A percentile compares a stretch with the other conserved stretches of the same genome.
phyloP scores from a whole-genome alignment of 495 filamentous ascomycete species.

The Hypoxylon lienhwacheense region DNA sequence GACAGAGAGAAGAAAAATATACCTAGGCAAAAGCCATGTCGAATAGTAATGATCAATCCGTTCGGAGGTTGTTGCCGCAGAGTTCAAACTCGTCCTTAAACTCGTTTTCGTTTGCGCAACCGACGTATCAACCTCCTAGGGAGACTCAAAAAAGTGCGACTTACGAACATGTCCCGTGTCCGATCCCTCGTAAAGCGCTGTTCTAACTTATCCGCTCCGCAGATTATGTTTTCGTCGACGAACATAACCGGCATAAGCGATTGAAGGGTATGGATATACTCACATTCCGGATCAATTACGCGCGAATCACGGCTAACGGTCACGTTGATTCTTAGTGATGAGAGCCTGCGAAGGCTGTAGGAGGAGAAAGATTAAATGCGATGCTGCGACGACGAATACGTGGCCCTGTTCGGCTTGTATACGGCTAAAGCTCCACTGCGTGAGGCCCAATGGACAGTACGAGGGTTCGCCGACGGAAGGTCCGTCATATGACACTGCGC shows the following conservation, averaged over 20 bases:
- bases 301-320: slow-evolving; percentile 13
- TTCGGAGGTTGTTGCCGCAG: slow-evolving; percentile 61
- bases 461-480: slow-evolving; percentile 62
- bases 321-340: slow-evolving; percentile 69
- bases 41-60: slow-evolving; percentile 59
- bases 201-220: slow-evolving; percentile 29
- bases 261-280: slow-evolving; percentile 73
- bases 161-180: slow-evolving; percentile 12
- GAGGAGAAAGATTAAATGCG: slow-evolving; percentile 91
- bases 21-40: slow-evolving; percentile 47
- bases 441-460: slow-evolving; percentile 89
- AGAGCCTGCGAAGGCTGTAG: slow-evolving; percentile 96
- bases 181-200: background rate
- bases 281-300: background rate
- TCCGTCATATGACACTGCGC: slow-evolving; percentile 51
- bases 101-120: slow-evolving; percentile 62
- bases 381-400: slow-evolving; percentile 95
- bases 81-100: slow-evolving; percentile 54
- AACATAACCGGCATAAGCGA: slow-evolving; percentile 97
- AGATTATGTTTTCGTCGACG: slow-evolving; percentile 99
- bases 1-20: too few relatives aligned
- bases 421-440: slow-evolving; percentile 88
- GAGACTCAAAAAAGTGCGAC: slow-evolving; percentile 69
- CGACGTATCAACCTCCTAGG: slow-evolving; percentile 55
- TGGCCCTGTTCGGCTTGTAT: slow-evolving; percentile 97